Conservation (phyloP, 139 green algal species). For the Chlamydomonas sp. region DNA sequence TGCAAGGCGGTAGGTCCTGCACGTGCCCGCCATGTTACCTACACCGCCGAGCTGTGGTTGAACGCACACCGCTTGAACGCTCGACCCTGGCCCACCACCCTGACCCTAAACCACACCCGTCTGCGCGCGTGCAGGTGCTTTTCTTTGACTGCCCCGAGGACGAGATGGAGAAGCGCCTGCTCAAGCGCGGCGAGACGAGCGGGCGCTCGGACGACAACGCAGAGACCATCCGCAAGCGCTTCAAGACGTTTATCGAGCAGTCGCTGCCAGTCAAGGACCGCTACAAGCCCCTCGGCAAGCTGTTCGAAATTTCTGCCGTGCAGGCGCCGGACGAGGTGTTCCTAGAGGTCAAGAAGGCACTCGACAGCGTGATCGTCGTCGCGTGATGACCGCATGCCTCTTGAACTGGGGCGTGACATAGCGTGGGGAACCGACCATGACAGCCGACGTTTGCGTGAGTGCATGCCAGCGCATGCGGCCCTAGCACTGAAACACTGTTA, state of each 20-base stretch:
- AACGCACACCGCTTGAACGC: too few species aligned
- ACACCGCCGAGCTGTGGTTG: not conserved
- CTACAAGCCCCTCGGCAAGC: slow-evolving; percentile 48
- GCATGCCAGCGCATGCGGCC: too few species aligned
- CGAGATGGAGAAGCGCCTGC: slow-evolving; percentile 79
- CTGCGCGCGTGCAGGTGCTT: slow-evolving; percentile 44
- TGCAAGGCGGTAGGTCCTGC: not conserved
- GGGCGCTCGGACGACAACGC: slow-evolving; percentile 91
- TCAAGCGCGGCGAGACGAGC: slow-evolving; percentile 76
- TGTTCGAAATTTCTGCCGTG: slow-evolving; percentile 18
- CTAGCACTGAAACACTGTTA: too few species aligned
- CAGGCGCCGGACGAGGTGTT: slow-evolving; percentile 23
- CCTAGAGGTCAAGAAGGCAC: slow-evolving; percentile 19
- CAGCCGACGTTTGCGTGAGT: too few species aligned
- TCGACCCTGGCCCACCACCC: not conserved
- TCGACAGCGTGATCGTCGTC: slow-evolving; percentile 16
- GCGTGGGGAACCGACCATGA: too few species aligned
- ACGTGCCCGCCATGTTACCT: not conserved
- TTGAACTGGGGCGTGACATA: too few species aligned
- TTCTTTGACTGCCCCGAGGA: slow-evolving; percentile 79
- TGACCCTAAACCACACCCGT: not conserved
- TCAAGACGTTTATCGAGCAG: slow-evolving; percentile 78
- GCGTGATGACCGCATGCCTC: too few species aligned
- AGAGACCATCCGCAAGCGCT: slow-evolving; percentile 91
- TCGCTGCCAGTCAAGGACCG: slow-evolving; percentile 78